Base-by-base conservation (phyloP, 805 yeast genomes). In the Myxozyma kluyveri region DNA sequence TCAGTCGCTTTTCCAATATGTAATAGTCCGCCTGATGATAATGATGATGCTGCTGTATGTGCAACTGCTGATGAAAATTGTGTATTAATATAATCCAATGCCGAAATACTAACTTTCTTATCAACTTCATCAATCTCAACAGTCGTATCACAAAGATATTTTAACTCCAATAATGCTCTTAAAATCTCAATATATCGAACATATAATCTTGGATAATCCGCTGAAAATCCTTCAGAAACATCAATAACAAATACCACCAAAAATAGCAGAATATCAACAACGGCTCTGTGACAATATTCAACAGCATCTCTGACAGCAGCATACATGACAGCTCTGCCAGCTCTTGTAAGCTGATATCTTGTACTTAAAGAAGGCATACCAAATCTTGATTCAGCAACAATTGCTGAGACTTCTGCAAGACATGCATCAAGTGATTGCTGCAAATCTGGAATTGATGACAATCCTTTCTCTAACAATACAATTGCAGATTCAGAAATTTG, bases 401-500 rank as follows among this genome's bases (percentile, higher is more conserved):
- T 37, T 18, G 46, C 47, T 6, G 33, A 9, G 14, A 56, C 41
- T 21, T 33, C 47, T 12, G 10, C 41, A 21, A 19, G 33, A 44
- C 60, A 47, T 1, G 18, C n/a, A 18, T 41, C 57, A n/a, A 57
- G 36, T 2, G 52, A 48, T 12, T 32, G 42, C 21, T 56, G 59
- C 22, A 53, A 29, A 3, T 55, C 48, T 21, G 29, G 29, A 19
- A 57, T 43, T 17, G n/a, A 27, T 18, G 31, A 41, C 21, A 58
- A 37, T 12, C 52, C 49, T 36, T 42, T 53, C 17, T 53, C 50
- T 41, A 58, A 26, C 10, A 45, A 29, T 35, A 53, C 61, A 7
- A 57, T 19, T 9, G 61, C 61, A 5, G 62, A 49, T 36, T 57
- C 61, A 7, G 59, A 50, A 6, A 57, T 45, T 32, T 54, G 54